Percentiles rank a stretch among this genome's conserved stretches.
Evolutionary conservation across 2,329 filamentous ascomycete genomes (phyloP).

Genomic region (Sarocladium brachiariae): DNA sequence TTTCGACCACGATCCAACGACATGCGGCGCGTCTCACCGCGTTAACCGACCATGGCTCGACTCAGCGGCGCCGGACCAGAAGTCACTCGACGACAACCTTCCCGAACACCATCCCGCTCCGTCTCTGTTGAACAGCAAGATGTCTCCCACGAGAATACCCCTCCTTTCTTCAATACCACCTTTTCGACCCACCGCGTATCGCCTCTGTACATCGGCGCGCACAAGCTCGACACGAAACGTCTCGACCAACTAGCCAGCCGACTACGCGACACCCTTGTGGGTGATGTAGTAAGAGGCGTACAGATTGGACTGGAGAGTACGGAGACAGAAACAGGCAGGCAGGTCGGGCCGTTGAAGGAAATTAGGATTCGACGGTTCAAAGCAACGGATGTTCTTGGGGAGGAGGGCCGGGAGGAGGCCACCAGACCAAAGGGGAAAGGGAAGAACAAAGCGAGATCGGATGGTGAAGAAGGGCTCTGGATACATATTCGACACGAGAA

Average conservation of each 20-base stretch:
- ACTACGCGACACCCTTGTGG: constrained; percentile 48
- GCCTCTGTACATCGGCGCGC: constrained; percentile 41
- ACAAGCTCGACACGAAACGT: constrained; percentile 29
- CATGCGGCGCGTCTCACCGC: neutral
- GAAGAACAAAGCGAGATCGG: constrained; percentile 12
- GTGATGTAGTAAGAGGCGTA: constrained; percentile 54
- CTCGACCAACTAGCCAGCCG: constrained; percentile 38
- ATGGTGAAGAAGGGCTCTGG: constrained; percentile 29
- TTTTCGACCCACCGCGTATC: constrained; percentile 51
- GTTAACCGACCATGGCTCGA: constrained; percentile 3
- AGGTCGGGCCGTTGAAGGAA: constrained; percentile 35
- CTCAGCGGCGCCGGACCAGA: constrained; percentile 6
- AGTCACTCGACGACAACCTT: neutral
- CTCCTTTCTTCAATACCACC: constrained; percentile 51
- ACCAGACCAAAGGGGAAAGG: neutral
- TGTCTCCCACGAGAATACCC: constrained; percentile 11
- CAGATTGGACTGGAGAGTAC: constrained; percentile 42
- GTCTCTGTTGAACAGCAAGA: constrained; percentile 5
- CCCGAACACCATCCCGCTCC: neutral
- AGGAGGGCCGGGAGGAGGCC: constrained; percentile 16
- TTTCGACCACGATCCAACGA: too few species aligned
- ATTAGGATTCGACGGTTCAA: constrained; percentile 43
- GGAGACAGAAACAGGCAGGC: constrained; percentile 29
- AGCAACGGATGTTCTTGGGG: constrained; percentile 24
- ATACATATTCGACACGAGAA: constrained; percentile 48